phyloP scores from a whole-genome alignment of 1,139 yeast species.

The Debaryomycetaceae sp. region DNA sequence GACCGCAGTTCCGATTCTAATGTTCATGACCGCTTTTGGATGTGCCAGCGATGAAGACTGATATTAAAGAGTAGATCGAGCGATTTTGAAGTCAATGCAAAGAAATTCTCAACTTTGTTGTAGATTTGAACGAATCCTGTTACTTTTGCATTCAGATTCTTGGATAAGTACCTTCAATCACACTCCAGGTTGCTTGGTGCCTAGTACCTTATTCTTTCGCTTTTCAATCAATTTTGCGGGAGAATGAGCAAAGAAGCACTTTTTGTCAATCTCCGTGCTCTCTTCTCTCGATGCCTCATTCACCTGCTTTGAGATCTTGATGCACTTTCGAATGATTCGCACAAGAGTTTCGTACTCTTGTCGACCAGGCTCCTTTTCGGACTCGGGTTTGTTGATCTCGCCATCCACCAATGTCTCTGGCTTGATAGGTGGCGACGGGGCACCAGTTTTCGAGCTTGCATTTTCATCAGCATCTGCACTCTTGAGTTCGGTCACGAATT shows the following conservation, averaged over 20 bases:
- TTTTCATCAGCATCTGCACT: conserved; percentile 1
- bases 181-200: too few relatives aligned
- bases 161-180: too few relatives aligned
- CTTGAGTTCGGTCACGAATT: conserved; percentile 25
- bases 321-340: conserved; percentile 37
- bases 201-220: conserved; percentile 16
- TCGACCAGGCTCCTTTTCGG: conserved; percentile 2
- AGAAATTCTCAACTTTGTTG: too few relatives aligned
- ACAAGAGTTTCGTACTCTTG: conserved; percentile 34
- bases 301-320: conserved; percentile 29
- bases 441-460: conserved; percentile 6
- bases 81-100: too few relatives aligned
- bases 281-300: conserved; percentile 45
- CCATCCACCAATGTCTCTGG: conserved; percentile 4
- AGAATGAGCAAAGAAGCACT: conserved; percentile 50
- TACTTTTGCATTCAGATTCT: too few relatives aligned
- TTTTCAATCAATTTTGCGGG: conserved; percentile 43
- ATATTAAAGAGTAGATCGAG: too few relatives aligned
- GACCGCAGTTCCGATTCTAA: too few relatives aligned
- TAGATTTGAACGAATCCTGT: too few relatives aligned
- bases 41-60: too few relatives aligned
- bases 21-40: too few relatives aligned
- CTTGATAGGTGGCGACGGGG: conserved; percentile 9
- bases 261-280: conserved; percentile 50
- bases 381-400: conserved; percentile 1